These are phyloP conservation scores for Gymnopilus junonius DNA, from an alignment of 768 basidiomycete species.

Conservation along the genomic window DNA sequence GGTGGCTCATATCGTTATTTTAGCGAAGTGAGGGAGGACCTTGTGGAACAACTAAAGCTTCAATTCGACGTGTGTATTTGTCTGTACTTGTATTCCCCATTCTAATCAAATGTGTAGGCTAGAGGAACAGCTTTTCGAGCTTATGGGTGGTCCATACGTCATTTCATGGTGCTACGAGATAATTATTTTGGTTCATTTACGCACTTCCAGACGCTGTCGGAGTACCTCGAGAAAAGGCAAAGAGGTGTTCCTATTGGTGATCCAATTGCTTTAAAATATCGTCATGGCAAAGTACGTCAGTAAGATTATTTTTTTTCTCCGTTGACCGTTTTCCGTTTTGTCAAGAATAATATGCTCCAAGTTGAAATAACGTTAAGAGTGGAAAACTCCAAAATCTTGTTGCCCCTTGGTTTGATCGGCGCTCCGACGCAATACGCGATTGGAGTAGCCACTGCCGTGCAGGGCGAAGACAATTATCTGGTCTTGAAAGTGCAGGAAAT, in stretches of 20 bases:
- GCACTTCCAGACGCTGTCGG: conserved; percentile 85
- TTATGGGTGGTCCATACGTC: conserved; percentile 88
- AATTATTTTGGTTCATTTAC: conserved; percentile 97
- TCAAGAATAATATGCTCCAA: conserved; percentile 84
- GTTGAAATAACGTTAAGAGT: conserved; percentile 63
- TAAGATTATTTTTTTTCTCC: conserved; percentile 13
- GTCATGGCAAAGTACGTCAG: conserved; percentile 67
- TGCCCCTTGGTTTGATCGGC: conserved; percentile 73
- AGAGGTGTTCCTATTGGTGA: conserved; percentile 72
- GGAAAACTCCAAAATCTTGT: conserved; percentile 54
- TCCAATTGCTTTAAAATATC: conserved; percentile 78
- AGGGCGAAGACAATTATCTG: conserved; percentile 28
- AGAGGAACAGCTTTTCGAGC: conserved; percentile 63
- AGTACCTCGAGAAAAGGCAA: conserved; percentile 77
- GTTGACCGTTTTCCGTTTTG: conserved; percentile 1
- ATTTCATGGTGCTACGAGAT: conserved; percentile 87
- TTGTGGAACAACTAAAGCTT: conserved; percentile 80
- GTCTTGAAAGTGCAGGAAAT: conserved; percentile 66
- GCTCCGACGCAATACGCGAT: conserved; percentile 43
- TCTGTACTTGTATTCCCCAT: not conserved
- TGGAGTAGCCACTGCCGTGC: conserved; percentile 16
- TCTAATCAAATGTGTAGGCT: conserved; percentile 8
- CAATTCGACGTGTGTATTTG: conserved; percentile 56
- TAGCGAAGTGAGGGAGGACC: conserved; percentile 63
- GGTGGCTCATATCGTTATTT: conserved; percentile 79